Conservation (phyloP, 306 rosid genomes). For the Quercus dentata region DNA sequence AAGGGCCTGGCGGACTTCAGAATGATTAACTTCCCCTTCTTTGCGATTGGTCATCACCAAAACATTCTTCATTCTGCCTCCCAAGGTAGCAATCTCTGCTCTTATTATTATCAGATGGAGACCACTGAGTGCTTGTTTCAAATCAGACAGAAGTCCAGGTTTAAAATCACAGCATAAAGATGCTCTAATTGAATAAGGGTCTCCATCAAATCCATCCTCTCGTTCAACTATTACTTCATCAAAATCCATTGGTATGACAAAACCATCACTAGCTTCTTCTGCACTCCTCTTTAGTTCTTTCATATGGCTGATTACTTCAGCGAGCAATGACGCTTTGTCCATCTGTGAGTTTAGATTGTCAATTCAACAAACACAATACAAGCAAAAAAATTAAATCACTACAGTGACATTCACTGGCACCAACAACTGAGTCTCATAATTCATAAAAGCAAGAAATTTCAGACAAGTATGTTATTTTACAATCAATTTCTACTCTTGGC, state of each 20-base stretch:
- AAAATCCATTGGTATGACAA: slow-evolving; percentile 49
- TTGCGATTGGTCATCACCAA: slow-evolving; percentile 49
- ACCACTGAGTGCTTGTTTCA: slow-evolving; percentile 53
- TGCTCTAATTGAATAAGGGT: slow-evolving; percentile 51
- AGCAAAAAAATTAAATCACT: neutral
- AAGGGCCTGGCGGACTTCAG: slow-evolving; percentile 48
- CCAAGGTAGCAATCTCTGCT: slow-evolving; percentile 62
- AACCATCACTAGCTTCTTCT: slow-evolving; percentile 49
- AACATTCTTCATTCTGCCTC: slow-evolving; percentile 66
- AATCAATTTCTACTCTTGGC: too few species aligned
- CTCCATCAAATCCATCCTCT: slow-evolving; percentile 45
- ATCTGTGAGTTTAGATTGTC: slow-evolving; percentile 36
- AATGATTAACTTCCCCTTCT: slow-evolving; percentile 36
- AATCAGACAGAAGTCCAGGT: slow-evolving; percentile 59
- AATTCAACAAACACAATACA: slow-evolving; percentile 1
- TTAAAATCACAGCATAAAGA: slow-evolving; percentile 64
- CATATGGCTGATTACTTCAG: slow-evolving; percentile 55
- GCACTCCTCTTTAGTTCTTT: slow-evolving; percentile 60
- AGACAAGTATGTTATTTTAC: too few species aligned
- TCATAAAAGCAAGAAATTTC: too few species aligned
- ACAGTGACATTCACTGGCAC: neutral
- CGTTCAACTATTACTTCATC: slow-evolving; percentile 71
- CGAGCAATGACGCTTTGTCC: slow-evolving; percentile 81
- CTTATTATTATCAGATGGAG: slow-evolving; percentile 51
- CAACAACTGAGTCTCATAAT: neutral